Base-by-base conservation (phyloP, 805 yeast species). In the Pichia manshurica region DNA sequence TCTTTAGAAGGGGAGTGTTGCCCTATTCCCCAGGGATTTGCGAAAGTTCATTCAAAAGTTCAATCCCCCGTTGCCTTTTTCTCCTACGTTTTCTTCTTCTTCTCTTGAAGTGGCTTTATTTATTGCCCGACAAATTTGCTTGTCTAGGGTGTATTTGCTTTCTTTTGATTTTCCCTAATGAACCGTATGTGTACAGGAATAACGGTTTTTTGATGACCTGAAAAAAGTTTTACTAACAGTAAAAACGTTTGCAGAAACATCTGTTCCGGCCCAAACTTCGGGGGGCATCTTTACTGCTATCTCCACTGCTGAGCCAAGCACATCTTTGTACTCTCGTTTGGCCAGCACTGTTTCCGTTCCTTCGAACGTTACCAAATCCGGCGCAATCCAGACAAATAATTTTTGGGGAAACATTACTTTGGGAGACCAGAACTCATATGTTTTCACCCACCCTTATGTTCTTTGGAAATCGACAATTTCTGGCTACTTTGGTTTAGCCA, bases 301-400 rank as follows among this genome's bases (percentile, higher is more conserved):
- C 34, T 21, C 46, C 4, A 49, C 53, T 3, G 44, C 39, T 69
- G 71, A 63, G 21, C 82, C 82, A 5, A 47, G 68, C 0, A 69
- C 75, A 43, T 80, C 25, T 20, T 7, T 80, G 19, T 64, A 52
- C 70, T 4, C 68, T 75, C 45, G 70, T 70, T 35, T 69, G 62
- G 3, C 69, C 77, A 39, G 75, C 75, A 59, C 61, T 12, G 61
- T 78, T 47, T 54, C 58, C 0, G 59, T 79, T 35, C 79, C 83
- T 17, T 55, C 53, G 3, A 78, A 78, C 32, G 80, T 76, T 33
- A 63, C 67, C 35, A 70, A 71, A 50, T 59, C 64, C 44, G 74
- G 64, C 31, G 75, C 82, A 2, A 71, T 75, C 50, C 80, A 81
- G 58, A 87, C 95, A 21, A 86, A 87, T 70, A 86, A 84, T 65